Conservation (phyloP, 345 rosid genomes). For the Bretschneidera sinensis region DNA sequence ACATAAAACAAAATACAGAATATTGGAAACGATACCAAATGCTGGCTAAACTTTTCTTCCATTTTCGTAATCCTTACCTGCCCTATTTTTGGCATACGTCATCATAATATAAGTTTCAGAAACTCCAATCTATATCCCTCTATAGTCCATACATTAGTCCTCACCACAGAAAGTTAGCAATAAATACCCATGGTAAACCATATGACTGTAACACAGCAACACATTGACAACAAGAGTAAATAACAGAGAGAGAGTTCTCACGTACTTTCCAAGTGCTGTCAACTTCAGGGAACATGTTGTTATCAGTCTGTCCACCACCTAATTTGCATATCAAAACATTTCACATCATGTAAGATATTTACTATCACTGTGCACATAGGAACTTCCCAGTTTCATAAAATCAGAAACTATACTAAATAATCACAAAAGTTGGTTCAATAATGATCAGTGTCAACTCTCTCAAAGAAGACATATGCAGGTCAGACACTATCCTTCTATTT, state of each 20-base stretch:
- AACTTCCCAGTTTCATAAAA: background rate
- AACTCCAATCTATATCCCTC: background rate
- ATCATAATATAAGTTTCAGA: background rate
- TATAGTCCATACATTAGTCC: too few species aligned
- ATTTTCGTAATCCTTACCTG: background rate
- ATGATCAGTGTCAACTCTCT: background rate
- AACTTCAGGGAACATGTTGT: conserved; percentile 86
- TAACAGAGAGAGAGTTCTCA: conserved; percentile 21
- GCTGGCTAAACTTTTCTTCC: too few species aligned
- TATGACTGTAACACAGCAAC: too few species aligned
- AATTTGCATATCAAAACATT: conserved; percentile 13
- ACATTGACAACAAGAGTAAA: background rate
- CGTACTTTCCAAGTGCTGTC: conserved; percentile 95
- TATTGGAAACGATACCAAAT: too few species aligned
- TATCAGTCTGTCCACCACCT: conserved; percentile 65
- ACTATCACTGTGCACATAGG: too few species aligned
- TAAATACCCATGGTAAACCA: too few species aligned
- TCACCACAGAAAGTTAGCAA: too few species aligned
- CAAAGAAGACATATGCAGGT: background rate
- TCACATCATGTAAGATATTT: background rate
- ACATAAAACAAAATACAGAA: too few species aligned
- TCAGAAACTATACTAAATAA: background rate
- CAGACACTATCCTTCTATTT: background rate
- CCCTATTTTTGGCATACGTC: background rate
- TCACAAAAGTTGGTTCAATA: background rate